Percentiles rank a stretch among this genome's conserved stretches.
These are phyloP conservation scores for Helotiales sp. DNA, from an alignment of 2,329 filamentous ascomycete genomes.

Conservation along the genomic window DNA sequence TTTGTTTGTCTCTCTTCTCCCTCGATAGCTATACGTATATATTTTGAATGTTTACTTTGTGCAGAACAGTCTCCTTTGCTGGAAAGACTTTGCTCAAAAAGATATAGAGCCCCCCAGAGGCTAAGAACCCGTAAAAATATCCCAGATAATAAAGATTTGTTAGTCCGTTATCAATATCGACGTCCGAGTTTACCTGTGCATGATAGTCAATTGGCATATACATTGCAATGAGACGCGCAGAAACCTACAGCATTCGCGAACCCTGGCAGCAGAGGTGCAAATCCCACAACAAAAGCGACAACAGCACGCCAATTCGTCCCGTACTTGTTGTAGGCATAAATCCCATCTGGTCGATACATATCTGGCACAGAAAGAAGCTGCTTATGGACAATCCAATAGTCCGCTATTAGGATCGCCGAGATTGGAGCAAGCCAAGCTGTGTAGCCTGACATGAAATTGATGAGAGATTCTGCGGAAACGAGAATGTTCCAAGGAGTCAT, in stretches of 20 bases:
- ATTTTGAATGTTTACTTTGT: too few species aligned
- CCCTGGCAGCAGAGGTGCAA: slow-evolving; percentile 19
- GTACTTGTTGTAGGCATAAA: slow-evolving; percentile 16
- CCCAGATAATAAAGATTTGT: slow-evolving; percentile 13
- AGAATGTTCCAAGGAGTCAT: slow-evolving; percentile 10
- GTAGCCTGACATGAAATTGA: slow-evolving; percentile 31
- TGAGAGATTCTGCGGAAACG: slow-evolving; percentile 36
- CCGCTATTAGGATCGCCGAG: slow-evolving; percentile 44
- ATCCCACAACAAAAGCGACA: slow-evolving; percentile 40
- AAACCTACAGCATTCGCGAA: slow-evolving; percentile 2
- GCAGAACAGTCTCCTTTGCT: slow-evolving; percentile 13
- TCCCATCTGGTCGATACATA: slow-evolving; percentile 33
- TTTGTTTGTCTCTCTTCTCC: too few species aligned
- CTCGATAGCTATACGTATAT: too few species aligned
- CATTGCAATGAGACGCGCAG: not conserved
- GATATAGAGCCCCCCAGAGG: slow-evolving; percentile 14
- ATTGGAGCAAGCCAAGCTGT: slow-evolving; percentile 47
- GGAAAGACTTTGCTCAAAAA: slow-evolving; percentile 13
- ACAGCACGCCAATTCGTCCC: slow-evolving; percentile 47
- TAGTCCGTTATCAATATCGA: slow-evolving; percentile 4
- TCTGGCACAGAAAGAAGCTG: slow-evolving; percentile 41
- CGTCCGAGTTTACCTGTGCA: slow-evolving; percentile 3
- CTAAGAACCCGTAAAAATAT: slow-evolving; percentile 14
- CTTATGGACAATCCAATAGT: slow-evolving; percentile 41
- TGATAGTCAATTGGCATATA: not conserved